Base-by-base conservation (phyloP, 441 rosid genomes). In the Adansonia grandidieri region DNA sequence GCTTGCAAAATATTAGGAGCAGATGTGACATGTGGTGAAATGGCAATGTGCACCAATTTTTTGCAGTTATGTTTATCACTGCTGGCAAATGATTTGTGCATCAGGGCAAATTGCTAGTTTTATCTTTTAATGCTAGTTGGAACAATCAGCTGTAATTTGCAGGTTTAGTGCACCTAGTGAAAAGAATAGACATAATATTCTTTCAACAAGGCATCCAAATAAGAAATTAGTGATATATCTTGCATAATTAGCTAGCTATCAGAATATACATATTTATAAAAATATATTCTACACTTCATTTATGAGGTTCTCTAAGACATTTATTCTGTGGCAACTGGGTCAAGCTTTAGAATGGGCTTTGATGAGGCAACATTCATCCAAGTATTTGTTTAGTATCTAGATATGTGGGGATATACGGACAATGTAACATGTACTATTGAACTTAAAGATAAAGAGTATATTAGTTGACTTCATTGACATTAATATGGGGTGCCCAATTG, bases 281-380 rank as follows among this genome's bases (percentile, higher is more conserved):
- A 73, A 11, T 72, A 32, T 20, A 37, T 54, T 58, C 13, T 71
- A 9, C 65, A 67, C 40, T 44, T 51, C 60, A 32, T 67, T 53
- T 44, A 6, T 72, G 66, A 60, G 66, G 6, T 57, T 50, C 57
- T 42, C 50, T 17, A 3, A 15, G 57, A 48, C 72, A 62, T n/a
- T 32, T n/a, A 7, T 75, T 8, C 22, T 75, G 7, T 76, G 73
- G 63, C 37, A 57, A 24, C 76, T 92, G 99, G 99, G 98, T 60
- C 97, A 92, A 88, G 99, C 98, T 85, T 90, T 96, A 14, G 97
- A 95, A 79, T 92, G 99, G 99, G 99, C 99, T 75, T 80, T 95
- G 85, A 86, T 95, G 80, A 91, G 98, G 80, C 89, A 98, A 13
- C 98, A 95, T 88, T 81, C 91, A 44, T 91, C 94, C 1, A 97